Conservation (phyloP, 2,329 filamentous ascomycete species). For the Thelonectria discophora region DNA sequence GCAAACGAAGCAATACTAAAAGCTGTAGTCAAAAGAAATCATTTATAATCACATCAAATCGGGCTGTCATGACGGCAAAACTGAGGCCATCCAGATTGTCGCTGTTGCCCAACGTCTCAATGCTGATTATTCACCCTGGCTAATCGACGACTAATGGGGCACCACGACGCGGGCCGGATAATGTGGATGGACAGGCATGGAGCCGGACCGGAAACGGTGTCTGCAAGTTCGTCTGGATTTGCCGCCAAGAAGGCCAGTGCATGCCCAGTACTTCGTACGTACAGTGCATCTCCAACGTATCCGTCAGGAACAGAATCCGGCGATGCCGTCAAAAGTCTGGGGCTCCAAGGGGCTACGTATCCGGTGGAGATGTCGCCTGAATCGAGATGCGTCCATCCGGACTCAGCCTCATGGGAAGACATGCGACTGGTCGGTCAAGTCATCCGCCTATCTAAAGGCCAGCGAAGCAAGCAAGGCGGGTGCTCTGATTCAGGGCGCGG, state of each 20-base stretch:
- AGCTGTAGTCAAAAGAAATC: constrained; percentile 3
- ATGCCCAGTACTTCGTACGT: too few relatives aligned
- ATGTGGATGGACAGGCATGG: constrained; percentile 23
- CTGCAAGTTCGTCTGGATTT: constrained; percentile 17
- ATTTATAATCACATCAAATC: constrained; percentile 4
- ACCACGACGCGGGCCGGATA: constrained; percentile 19
- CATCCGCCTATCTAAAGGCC: constrained; percentile 39
- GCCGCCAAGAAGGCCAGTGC: constrained; percentile 11
- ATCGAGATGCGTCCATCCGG: constrained; percentile 4
- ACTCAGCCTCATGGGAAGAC: not conserved
- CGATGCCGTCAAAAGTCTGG: constrained; percentile 17
- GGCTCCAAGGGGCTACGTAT: not conserved
- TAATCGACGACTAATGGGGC: constrained; percentile 23
- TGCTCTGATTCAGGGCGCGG: constrained; percentile 2
- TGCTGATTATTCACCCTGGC: constrained; percentile 8
- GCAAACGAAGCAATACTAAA: not conserved
- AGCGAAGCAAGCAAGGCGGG: constrained; percentile 42
- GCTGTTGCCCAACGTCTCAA: not conserved
- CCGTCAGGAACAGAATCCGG: constrained; percentile 4
- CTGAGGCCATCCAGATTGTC: constrained; percentile 13
- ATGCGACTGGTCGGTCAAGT: constrained; percentile 22
- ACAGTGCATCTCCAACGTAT: constrained; percentile 3
- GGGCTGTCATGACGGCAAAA: not conserved
- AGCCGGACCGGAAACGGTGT: constrained; percentile 17
- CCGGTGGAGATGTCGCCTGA: not conserved